A percentile compares a stretch with the other conserved stretches of the same genome.
Conservation (phyloP, 208 protist species). For the Trichomonas gallinae region DNA sequence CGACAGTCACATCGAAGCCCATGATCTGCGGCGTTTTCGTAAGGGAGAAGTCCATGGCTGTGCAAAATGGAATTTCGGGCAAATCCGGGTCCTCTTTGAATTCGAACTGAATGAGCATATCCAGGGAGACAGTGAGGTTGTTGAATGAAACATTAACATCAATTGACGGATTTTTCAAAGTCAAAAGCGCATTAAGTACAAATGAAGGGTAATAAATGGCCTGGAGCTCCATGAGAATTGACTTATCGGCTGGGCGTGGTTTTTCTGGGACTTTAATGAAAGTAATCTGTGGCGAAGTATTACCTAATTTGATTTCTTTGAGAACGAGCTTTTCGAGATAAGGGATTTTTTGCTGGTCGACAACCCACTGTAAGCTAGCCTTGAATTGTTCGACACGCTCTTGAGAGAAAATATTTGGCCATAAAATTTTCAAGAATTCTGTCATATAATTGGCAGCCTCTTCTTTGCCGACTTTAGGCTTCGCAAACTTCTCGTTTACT, state of each 20-base stretch:
- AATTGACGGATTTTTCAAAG: too few species aligned
- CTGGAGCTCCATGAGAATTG: neutral
- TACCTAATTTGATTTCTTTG: neutral
- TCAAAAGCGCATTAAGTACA: neutral
- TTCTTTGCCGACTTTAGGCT: neutral
- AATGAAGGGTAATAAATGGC: slow-evolving; percentile 5
- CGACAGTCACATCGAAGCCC: neutral
- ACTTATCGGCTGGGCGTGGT: neutral
- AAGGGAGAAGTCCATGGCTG: neutral
- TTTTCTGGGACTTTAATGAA: neutral
- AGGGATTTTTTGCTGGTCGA: neutral
- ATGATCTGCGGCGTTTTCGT: neutral
- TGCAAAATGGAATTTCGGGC: neutral
- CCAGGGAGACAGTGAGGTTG: neutral
- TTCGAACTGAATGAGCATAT: neutral
- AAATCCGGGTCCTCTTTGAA: neutral
- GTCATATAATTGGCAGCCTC: neutral
- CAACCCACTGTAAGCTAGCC: neutral
- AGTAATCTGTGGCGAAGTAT: neutral
- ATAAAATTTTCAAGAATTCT: neutral
- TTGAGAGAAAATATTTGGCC: neutral
- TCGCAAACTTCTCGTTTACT: neutral
- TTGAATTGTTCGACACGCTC: neutral
- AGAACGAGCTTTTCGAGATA: neutral
- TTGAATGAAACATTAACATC: neutral